Base-by-base conservation (phyloP, 2,329 filamentous ascomycete species). In the Apiospora sp. region DNA sequence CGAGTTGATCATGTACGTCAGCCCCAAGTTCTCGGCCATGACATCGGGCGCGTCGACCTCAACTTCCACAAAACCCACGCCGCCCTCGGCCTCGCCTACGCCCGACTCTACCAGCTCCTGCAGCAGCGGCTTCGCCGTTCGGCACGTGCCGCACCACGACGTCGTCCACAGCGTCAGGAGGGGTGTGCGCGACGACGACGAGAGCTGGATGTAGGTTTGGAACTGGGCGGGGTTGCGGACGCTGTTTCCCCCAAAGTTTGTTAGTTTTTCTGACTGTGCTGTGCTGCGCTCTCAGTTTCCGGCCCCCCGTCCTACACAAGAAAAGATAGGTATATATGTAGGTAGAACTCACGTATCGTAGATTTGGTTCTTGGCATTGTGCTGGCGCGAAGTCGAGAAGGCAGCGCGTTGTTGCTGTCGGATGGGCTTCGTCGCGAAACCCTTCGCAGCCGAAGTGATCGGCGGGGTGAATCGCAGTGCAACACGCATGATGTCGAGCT, bases 121-220 rank as follows among this genome's bases (percentile, higher is more conserved):
- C 7, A 91, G 70, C 14, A 90, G 79, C 4, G 89, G 89, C 5
- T 82, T 81, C 34, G 91, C 83, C 44, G 80, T 79, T 67, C 83
- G 84, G 79, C 89, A 91, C 22, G 88, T 87, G 5, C 85, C 80
- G 79, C 89, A 91, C 82, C 86, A 91, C 10, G 87, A 87, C 0
- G 89, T 85, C 0, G 88, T 90, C 89, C 89, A 92, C 54, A 91
- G 82, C 1, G 89, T 90, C 71, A 91, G 78, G n/a, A 91, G 85
- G 2, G 89, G 89, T 3, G 81, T 85, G 61, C 86, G 84, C 7
- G 88, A 83, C 7, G 88, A 87, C 2, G 87, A 85, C 3, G 87
- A 88, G 70, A 89, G 82, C n/a, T 87, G 83, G 72, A 89, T 84
- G 80, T 90, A 87, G 24, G 86, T 88, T 77, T 86, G 80, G 79